These are phyloP conservation scores for Darksidea phi DNA, from an alignment of 495 filamentous ascomycete genomes.

Conservation along the genomic window DNA sequence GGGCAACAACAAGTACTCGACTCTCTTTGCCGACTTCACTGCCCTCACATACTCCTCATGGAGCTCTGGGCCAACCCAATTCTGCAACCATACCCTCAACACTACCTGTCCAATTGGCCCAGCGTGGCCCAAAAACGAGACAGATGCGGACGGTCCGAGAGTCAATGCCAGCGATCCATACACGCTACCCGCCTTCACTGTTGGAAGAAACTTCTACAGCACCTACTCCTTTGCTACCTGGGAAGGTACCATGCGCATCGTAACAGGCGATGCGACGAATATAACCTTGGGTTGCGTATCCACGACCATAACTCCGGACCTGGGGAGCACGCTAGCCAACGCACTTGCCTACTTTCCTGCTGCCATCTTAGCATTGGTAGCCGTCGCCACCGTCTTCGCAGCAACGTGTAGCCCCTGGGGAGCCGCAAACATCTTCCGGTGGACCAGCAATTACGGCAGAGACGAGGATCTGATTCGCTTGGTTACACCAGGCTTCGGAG, in stretches of 20 bases:
- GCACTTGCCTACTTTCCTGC: constrained; percentile 77
- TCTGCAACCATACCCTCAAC: constrained; percentile 64
- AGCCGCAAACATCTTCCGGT: constrained; percentile 80
- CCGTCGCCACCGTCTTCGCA: constrained; percentile 74
- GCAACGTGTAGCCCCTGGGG: constrained; percentile 93
- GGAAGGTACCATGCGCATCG: constrained; percentile 64
- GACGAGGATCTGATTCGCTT: constrained; percentile 88
- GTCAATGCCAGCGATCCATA: constrained; percentile 52
- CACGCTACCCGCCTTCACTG: constrained; percentile 67
- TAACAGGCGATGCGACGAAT: constrained; percentile 64
- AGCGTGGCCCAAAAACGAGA: too few species aligned
- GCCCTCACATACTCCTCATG: constrained; percentile 74
- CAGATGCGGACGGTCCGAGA: too few species aligned
- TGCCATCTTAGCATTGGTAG: constrained; percentile 74
- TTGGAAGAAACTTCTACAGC: constrained; percentile 73
- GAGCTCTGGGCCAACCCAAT: constrained; percentile 49
- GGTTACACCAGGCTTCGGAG: constrained; percentile 93
- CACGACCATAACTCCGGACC: constrained; percentile 75
- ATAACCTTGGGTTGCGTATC: constrained; percentile 76
- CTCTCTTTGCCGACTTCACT: constrained; percentile 64
- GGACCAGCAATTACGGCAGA: constrained; percentile 93
- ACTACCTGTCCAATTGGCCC: constrained; percentile 73
- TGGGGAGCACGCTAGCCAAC: constrained; percentile 62
- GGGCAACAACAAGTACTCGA: constrained; percentile 61
- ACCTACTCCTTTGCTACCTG: constrained; percentile 83